A percentile compares a stretch with the other conserved stretches of the same genome.
phyloP scores from a whole-genome alignment of 768 basidiomycete genomes.

The Symmetrospora coprosmae region DNA sequence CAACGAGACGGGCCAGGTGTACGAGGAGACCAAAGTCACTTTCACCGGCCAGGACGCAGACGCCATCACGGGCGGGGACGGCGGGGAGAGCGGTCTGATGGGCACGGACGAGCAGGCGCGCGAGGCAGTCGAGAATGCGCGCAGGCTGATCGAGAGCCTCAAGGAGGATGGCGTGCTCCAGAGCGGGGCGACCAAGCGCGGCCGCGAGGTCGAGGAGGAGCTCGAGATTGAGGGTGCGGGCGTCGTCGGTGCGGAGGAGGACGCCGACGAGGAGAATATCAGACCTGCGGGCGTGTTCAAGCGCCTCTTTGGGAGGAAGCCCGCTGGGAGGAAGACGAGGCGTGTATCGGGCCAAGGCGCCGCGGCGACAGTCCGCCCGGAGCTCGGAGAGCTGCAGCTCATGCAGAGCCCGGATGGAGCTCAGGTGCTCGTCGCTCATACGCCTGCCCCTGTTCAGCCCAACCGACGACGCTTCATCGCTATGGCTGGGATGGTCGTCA shows the following conservation, averaged over 20 bases:
- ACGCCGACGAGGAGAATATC: neutral
- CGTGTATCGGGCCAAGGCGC: neutral
- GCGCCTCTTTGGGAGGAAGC: neutral
- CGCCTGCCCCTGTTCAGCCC: conserved; percentile 4
- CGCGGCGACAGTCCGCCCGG: neutral
- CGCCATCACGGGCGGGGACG: neutral
- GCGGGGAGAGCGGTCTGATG: conserved; percentile 7
- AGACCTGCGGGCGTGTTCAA: neutral
- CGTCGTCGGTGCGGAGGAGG: neutral
- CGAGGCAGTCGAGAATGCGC: conserved; percentile 22
- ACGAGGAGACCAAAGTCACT: conserved; percentile 29
- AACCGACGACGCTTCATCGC: conserved; percentile 14
- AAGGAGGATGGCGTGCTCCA: conserved; percentile 22
- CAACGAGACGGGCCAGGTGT: conserved; percentile 11
- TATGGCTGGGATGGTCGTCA: conserved; percentile 19
- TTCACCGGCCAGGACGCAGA: conserved; percentile 23
- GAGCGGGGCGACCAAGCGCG: neutral
- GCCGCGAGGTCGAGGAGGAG: neutral
- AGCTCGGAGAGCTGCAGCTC: conserved; percentile 12
- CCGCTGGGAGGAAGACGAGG: neutral
- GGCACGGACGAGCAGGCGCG: conserved; percentile 23
- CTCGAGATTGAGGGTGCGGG: neutral
- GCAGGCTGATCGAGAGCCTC: conserved; percentile 27
- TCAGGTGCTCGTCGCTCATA: conserved; percentile 17
- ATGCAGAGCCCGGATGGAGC: conserved; percentile 22